A percentile compares a stretch with the other conserved stretches of the same genome.
phyloP scores from a whole-genome alignment of 225 moss, liverwort and hornwort species.

The Anthoceros angustus region DNA sequence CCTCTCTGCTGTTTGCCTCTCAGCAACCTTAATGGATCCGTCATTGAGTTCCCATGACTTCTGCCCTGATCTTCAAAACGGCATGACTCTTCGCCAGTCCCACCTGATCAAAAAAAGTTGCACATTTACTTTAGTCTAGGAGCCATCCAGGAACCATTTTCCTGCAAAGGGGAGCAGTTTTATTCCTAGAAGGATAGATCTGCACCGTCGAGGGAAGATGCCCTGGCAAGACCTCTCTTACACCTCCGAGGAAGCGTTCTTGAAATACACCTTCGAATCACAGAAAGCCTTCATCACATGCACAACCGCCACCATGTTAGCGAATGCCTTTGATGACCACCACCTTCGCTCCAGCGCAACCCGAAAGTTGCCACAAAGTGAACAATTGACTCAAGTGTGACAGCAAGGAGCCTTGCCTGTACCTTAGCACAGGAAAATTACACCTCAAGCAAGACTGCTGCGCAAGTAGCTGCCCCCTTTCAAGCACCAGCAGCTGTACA shows the following conservation, averaged over 20 bases:
- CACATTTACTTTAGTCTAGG: no score
- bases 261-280: not conserved
- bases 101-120: no score
- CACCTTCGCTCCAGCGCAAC: not conserved
- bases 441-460: not conserved
- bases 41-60: no score
- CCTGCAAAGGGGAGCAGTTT: not conserved
- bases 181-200: no score
- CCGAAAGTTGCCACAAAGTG: not conserved
- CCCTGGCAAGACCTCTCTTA: not conserved
- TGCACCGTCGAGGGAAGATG: not conserved
- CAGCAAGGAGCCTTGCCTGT: not conserved
- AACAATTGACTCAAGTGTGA: not conserved
- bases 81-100: no score
- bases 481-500: not conserved
- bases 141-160: not conserved
- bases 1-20: no score
- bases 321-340: not conserved
- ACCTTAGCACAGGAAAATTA: not conserved
- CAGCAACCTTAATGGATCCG: no score
- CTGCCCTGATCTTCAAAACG: no score
- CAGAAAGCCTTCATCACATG: not conserved
- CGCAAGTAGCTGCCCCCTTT: not conserved
- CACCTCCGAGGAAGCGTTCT: not conserved
- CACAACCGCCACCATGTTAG: not conserved